Conservation (phyloP, 73 alveolate species). For the Paramecium pentaurelia region DNA sequence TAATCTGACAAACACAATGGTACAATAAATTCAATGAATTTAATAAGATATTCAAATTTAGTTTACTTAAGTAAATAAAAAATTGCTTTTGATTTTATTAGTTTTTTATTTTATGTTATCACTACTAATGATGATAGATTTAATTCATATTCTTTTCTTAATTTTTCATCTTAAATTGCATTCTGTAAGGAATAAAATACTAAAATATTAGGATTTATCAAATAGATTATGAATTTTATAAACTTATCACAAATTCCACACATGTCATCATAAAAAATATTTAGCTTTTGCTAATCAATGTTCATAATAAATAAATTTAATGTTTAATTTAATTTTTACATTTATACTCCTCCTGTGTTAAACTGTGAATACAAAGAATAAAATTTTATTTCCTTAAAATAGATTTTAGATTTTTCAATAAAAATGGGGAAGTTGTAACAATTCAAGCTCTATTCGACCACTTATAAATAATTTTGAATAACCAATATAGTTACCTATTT, state of each 20-base stretch:
- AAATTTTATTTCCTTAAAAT: background rate
- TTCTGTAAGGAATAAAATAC: background rate
- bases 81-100: background rate
- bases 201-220: background rate
- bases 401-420: background rate
- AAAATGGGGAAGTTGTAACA: background rate
- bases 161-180: background rate
- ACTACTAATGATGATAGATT: background rate
- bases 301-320: background rate
- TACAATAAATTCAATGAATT: background rate
- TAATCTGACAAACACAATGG: background rate
- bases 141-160: background rate
- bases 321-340: background rate
- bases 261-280: constrained; percentile 36
- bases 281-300: background rate
- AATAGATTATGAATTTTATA: background rate
- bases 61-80: background rate
- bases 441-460: background rate
- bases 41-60: background rate
- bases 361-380: background rate
- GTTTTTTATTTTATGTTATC: background rate
- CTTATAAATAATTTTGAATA: background rate
- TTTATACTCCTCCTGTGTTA: background rate
- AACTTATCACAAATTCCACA: constrained; percentile 33
- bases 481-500: background rate